Base-by-base conservation (phyloP, 257 asterid species). In the Solanum neorickii region DNA sequence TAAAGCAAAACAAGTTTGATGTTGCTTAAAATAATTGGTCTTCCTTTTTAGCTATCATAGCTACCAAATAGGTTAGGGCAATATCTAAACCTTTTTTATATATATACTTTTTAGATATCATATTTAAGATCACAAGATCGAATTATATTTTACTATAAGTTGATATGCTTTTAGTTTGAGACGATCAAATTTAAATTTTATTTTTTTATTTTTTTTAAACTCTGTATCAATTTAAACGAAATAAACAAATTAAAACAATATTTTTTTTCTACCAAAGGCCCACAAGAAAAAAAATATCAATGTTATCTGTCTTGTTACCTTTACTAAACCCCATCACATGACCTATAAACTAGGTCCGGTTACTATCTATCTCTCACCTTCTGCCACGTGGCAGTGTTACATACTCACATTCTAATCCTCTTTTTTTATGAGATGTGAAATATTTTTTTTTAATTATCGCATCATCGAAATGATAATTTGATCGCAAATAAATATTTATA, bases 111-210 rank as follows among this genome's bases (percentile, higher is more conserved):
- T 52, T 23, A 52, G 0, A 52, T 16, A 52, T 52, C 23, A 52
- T 9, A 1, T 16, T 52, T 16, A 2, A 52, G 1, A 52, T 52
- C 0, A 16, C 1, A 52, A 18, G 0, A 18, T 56, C 8, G 8
- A 56, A 18, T 7, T 18, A 56, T 1, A 56, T 56, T 56, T 56
- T 56, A 7, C 7, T 56, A 56, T 3, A 56, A 56, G 0, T 56
- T 56, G 11, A 56, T 3, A 20, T 20, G 20, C 3, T 7, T 52
- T 56, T 18, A 1, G 0, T 18, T 56, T 18, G 8, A 56, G 11
- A 18, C 0, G 0, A 3, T 56, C 0, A 18, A 56, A 18, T 56
- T 56, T 2, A 0, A 6, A 52, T 9, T 1, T 0, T 2, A 9
- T 60, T 60, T 23, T 23, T 21, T 23, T 23, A 0, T 4, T n/a